phyloP scores from a whole-genome alignment of 352 stramenopile species.

The Halophytophthora batemanensis region DNA sequence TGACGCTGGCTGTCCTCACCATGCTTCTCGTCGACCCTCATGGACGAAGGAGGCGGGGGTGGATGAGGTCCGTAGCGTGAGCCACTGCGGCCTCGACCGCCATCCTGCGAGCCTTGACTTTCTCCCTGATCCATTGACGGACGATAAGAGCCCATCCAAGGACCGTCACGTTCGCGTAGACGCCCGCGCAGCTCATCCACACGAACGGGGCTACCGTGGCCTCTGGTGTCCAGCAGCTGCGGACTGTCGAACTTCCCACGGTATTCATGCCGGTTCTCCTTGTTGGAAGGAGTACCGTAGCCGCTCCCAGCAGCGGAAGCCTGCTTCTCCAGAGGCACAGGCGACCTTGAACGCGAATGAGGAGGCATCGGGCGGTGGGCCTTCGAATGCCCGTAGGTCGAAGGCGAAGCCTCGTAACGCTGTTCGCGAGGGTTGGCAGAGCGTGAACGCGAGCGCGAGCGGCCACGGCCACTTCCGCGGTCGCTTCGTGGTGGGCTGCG shows the following conservation, averaged over 20 bases:
- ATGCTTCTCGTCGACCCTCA: conserved; percentile 19
- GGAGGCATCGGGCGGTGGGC: conserved; percentile 8
- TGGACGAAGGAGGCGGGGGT: conserved; percentile 19
- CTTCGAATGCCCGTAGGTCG: conserved; percentile 8
- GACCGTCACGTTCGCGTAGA: conserved; percentile 24
- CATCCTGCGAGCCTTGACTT: conserved; percentile 13
- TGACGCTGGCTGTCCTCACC: conserved; percentile 11
- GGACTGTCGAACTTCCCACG: conserved; percentile 22
- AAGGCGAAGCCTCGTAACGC: conserved; percentile 9
- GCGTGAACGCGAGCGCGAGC: conserved; percentile 33
- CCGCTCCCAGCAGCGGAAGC: conserved; percentile 10
- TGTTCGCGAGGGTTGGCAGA: conserved; percentile 21
- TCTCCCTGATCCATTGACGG: conserved; percentile 16
- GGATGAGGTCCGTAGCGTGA: conserved; percentile 13
- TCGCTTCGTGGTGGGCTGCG: conserved; percentile 26
- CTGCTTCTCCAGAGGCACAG: conserved; percentile 18
- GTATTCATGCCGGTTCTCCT: conserved; percentile 28
- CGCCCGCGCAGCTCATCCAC: conserved; percentile 29
- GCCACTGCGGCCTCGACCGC: conserved; percentile 10
- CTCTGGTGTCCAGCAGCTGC: conserved; percentile 19
- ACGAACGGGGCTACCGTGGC: conserved; percentile 10
- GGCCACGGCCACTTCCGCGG: conserved; percentile 17
- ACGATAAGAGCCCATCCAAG: conserved; percentile 16
- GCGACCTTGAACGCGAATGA: conserved; percentile 33
- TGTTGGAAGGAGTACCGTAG: conserved; percentile 17